phyloP scores from a whole-genome alignment of 345 rosid genomes.

The Sonneratia alba region DNA sequence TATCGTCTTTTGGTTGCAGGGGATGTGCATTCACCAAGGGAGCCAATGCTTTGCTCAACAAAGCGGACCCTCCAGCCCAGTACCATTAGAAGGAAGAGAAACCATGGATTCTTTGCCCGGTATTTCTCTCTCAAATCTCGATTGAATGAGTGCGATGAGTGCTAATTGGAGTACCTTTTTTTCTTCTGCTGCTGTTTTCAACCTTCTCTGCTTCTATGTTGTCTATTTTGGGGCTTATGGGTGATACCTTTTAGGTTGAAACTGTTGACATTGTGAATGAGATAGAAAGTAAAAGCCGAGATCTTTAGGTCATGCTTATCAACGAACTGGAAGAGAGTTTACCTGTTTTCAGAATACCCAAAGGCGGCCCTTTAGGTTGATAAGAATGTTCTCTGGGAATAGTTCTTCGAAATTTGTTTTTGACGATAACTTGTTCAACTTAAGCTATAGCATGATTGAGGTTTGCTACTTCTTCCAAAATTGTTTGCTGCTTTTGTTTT shows the following conservation, averaged over 20 bases:
- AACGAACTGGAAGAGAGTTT: not conserved
- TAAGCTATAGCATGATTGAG: not conserved
- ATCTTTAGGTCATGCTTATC: too few species aligned
- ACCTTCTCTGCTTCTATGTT: not conserved
- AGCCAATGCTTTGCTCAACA: slow-evolving; percentile 62
- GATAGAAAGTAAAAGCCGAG: not conserved
- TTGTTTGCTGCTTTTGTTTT: not conserved
- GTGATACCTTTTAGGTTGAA: not conserved
- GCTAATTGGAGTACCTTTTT: not conserved
- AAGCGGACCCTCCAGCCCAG: slow-evolving; percentile 95
- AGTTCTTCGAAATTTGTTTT: not conserved
- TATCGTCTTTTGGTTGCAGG: slow-evolving; percentile 23
- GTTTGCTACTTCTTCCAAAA: not conserved
- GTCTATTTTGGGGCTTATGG: not conserved
- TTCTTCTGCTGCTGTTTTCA: too few species aligned
- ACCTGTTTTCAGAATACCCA: not conserved
- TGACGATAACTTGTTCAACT: not conserved
- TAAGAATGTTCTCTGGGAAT: not conserved
- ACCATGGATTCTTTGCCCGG: slow-evolving; percentile 91
- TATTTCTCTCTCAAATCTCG: slow-evolving; percentile 17
- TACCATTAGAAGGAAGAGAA: slow-evolving; percentile 71
- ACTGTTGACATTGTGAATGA: not conserved
- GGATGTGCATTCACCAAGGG: slow-evolving; percentile 44
- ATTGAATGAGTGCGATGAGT: not conserved
- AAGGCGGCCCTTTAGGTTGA: not conserved